These are phyloP conservation scores for Metschnikowia shivogae DNA, from an alignment of 805 yeast species.

Conservation along the genomic window DNA sequence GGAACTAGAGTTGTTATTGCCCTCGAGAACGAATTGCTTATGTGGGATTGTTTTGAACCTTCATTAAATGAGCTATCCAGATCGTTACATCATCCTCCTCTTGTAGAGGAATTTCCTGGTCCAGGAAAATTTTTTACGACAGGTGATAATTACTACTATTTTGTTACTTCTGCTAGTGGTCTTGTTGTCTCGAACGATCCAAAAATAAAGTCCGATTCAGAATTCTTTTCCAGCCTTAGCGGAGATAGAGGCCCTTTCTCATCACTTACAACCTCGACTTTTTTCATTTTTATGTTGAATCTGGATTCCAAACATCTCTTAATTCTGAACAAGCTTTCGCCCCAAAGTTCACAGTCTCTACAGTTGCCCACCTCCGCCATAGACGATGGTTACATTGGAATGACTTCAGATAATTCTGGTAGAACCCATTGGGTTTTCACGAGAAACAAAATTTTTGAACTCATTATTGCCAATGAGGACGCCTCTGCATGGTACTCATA, in stretches of 20 bases:
- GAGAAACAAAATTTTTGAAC: slow-evolving; percentile 57
- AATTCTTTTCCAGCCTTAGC: slow-evolving; percentile 12
- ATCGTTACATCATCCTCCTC: slow-evolving; percentile 19
- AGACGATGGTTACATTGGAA: slow-evolving; percentile 21
- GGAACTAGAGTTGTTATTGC: slow-evolving; percentile 24
- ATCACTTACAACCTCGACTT: slow-evolving; percentile 24
- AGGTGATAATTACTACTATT: slow-evolving; percentile 4
- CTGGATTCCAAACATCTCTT: slow-evolving; percentile 17
- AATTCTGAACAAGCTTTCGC: slow-evolving; percentile 29
- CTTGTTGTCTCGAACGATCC: slow-evolving; percentile 27
- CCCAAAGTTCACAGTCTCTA: slow-evolving; percentile 8
- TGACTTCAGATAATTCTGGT: slow-evolving; percentile 31
- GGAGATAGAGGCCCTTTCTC: background rate
- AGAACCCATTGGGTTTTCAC: slow-evolving; percentile 78
- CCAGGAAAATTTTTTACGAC: background rate
- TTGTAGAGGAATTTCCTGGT: background rate
- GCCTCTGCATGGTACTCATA: slow-evolving; percentile 63
- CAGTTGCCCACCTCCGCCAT: background rate
- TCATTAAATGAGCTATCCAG: slow-evolving; percentile 25
- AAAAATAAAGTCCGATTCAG: slow-evolving; percentile 22
- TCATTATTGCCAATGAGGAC: slow-evolving; percentile 65
- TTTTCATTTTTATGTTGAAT: slow-evolving; percentile 26
- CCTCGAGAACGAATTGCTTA: slow-evolving; percentile 15
- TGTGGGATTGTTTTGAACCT: slow-evolving; percentile 35
- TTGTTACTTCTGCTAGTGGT: slow-evolving; percentile 12